A percentile compares a stretch with the other conserved stretches of the same genome.
Evolutionary conservation across 352 stramenopile genomes (phyloP).

Genomic region (Phytophthora sp.): DNA sequence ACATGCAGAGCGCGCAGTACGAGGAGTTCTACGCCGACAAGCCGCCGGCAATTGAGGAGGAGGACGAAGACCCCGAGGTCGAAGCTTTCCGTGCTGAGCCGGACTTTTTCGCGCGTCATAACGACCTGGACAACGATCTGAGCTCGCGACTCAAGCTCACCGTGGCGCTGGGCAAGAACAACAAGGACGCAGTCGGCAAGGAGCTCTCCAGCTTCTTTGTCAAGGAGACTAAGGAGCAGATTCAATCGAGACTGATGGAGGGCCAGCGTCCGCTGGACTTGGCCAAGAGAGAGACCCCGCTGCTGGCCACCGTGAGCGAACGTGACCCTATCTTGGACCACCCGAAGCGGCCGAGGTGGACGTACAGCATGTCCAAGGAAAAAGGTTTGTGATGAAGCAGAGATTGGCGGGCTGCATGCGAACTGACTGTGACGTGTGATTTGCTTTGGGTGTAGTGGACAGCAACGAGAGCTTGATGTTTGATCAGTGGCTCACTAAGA

Average conservation of each 20-base stretch:
- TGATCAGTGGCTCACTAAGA: slow-evolving; percentile 84
- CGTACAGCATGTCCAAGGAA: slow-evolving; percentile 86
- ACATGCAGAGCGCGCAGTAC: slow-evolving; percentile 71
- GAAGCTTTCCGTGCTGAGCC: slow-evolving; percentile 53
- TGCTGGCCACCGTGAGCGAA: slow-evolving; percentile 65
- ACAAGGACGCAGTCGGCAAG: slow-evolving; percentile 82
- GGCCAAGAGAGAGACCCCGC: slow-evolving; percentile 49
- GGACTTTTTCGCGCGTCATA: slow-evolving; percentile 75
- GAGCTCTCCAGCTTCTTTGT: slow-evolving; percentile 88
- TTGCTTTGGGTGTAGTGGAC: slow-evolving; percentile 50
- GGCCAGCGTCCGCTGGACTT: slow-evolving; percentile 73
- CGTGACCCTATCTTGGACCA: slow-evolving; percentile 77
- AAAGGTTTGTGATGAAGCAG: slow-evolving; percentile 43
- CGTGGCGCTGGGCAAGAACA: slow-evolving; percentile 82
- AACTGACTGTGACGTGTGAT: background rate
- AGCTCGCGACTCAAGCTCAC: slow-evolving; percentile 78
- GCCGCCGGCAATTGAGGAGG: slow-evolving; percentile 14
- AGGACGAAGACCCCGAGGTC: slow-evolving; percentile 30
- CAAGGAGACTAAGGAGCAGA: slow-evolving; percentile 89
- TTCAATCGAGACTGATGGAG: slow-evolving; percentile 86
- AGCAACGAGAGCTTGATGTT: slow-evolving; percentile 87
- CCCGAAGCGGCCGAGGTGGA: slow-evolving; percentile 72
- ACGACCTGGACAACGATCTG: slow-evolving; percentile 71
- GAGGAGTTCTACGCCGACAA: slow-evolving; percentile 50
- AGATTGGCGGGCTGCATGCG: background rate